These are phyloP conservation scores for Yamadazyma laniorum DNA, from an alignment of 805 yeast genomes.

Conservation along the genomic window DNA sequence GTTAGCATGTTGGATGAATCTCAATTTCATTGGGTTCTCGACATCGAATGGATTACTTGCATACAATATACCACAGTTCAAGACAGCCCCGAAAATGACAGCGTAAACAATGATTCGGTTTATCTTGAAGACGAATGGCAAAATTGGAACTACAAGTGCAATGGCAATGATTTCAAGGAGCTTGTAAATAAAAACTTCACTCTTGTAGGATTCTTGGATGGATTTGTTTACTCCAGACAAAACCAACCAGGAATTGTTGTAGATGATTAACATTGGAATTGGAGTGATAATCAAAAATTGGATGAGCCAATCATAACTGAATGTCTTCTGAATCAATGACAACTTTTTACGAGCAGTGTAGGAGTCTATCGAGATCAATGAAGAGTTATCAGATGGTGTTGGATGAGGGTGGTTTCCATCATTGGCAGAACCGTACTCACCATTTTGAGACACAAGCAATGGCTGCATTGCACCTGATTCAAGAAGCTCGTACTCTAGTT, in stretches of 20 bases:
- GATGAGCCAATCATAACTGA: constrained; percentile 76
- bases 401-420: constrained; percentile 12
- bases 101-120: constrained; percentile 49
- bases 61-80: constrained; percentile 29
- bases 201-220: constrained; percentile 57
- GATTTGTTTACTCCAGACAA: constrained; percentile 69
- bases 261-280: constrained; percentile 51
- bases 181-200: constrained; percentile 37
- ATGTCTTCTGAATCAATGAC: constrained; percentile 32
- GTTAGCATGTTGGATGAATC: constrained; percentile 65
- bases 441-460: constrained; percentile 21
- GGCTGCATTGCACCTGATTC: constrained; percentile 22
- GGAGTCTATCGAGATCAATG: constrained; percentile 22
- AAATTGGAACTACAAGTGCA: constrained; percentile 44
- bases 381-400: constrained; percentile 15
- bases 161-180: constrained; percentile 28
- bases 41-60: constrained; percentile 59
- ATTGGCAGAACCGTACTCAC: constrained; percentile 19
- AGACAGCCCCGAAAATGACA: constrained; percentile 9
- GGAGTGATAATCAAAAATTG: constrained; percentile 75
- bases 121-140: constrained; percentile 70
- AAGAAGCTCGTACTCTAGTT: constrained; percentile 11
- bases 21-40: constrained; percentile 64
- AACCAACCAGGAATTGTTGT: constrained; percentile 53
- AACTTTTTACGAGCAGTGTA: constrained; percentile 11